Evolutionary conservation across 441 rosid species (phyloP).

Genomic region (Isatis lusitanica): DNA sequence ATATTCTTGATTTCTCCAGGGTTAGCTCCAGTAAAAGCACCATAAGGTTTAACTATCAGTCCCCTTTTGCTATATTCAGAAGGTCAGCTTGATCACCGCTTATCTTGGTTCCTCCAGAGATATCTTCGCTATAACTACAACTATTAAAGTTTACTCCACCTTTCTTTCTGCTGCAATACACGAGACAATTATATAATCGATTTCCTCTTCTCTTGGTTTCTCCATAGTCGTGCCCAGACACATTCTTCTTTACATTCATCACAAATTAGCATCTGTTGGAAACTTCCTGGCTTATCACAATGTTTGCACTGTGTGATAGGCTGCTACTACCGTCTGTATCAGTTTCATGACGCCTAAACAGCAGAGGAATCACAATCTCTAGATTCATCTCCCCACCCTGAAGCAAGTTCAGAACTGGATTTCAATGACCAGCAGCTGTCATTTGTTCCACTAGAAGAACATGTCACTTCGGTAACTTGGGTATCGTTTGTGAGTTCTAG

Average conservation of each 20-base stretch:
- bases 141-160: background rate
- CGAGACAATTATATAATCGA: constrained; percentile 15
- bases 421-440: constrained; percentile 63
- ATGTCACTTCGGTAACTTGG: constrained; percentile 23
- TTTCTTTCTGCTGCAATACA: constrained; percentile 32
- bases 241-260: constrained; percentile 74
- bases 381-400: constrained; percentile 53
- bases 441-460: constrained; percentile 51
- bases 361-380: constrained; percentile 65
- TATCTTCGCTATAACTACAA: constrained; percentile 12
- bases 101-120: constrained; percentile 22
- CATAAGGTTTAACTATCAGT: background rate
- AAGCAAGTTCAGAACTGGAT: constrained; percentile 56
- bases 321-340: constrained; percentile 35
- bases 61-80: constrained; percentile 20
- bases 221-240: constrained; percentile 21
- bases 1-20: constrained; percentile 12
- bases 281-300: constrained; percentile 51
- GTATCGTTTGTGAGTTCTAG: constrained; percentile 2
- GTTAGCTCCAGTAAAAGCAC: no score
- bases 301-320: constrained; percentile 55
- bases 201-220: constrained; percentile 26
- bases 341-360: constrained; percentile 38
- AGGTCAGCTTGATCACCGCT: constrained; percentile 16
- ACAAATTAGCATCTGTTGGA: constrained; percentile 68